These are phyloP conservation scores for Circinella minor DNA, from an alignment of 371 early-diverging fungal genomes.

Conservation along the genomic window DNA sequence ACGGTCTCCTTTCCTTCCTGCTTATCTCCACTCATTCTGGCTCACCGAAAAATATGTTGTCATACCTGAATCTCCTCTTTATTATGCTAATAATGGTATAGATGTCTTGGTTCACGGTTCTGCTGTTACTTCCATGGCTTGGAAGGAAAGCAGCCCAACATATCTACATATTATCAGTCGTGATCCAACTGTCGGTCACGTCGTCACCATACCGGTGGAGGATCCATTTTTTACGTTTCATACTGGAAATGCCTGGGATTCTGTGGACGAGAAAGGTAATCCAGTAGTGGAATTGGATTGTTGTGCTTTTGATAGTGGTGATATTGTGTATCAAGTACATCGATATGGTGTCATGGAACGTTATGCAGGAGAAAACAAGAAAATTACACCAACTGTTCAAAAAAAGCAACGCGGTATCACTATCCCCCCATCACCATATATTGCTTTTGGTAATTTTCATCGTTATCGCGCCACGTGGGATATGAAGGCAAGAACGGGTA, in stretches of 20 bases:
- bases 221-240: slow-evolving; percentile 61
- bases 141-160: slow-evolving; percentile 39
- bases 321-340: slow-evolving; percentile 36
- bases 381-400: slow-evolving; percentile 7
- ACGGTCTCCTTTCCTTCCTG: slow-evolving; percentile 20
- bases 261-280: slow-evolving; percentile 30
- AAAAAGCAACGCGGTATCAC: slow-evolving; percentile 23
- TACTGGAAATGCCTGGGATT: slow-evolving; percentile 56
- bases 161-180: slow-evolving; percentile 58
- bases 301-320: slow-evolving; percentile 33
- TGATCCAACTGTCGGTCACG: slow-evolving; percentile 29
- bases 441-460: slow-evolving; percentile 33
- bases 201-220: slow-evolving; percentile 48
- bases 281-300: slow-evolving; percentile 33
- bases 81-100: slow-evolving; percentile 40
- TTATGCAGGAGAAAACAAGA: slow-evolving; percentile 14
- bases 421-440: background rate
- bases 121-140: slow-evolving; percentile 41
- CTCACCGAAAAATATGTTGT: slow-evolving; percentile 62
- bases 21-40: slow-evolving; percentile 46
- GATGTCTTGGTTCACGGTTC: slow-evolving; percentile 50
- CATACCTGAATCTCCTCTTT: slow-evolving; percentile 54
- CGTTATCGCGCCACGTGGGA: slow-evolving; percentile 26
- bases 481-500: slow-evolving; percentile 15
- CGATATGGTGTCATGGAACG: slow-evolving; percentile 25